Evolutionary conservation across 768 basidiomycete species (phyloP).

Genomic region (Gautieria morchelliformis): DNA sequence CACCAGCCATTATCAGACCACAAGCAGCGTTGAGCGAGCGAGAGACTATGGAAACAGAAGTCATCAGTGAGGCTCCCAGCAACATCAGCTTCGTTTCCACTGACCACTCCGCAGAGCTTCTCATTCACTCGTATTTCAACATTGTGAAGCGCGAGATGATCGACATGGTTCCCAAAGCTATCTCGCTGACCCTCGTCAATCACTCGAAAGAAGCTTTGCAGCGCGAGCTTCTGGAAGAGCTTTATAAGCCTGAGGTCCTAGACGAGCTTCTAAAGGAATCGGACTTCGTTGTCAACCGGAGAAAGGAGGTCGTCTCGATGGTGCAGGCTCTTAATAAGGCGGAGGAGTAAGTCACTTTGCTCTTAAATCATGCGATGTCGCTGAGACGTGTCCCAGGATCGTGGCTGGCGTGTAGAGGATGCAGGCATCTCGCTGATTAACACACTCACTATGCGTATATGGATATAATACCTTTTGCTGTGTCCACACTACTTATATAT

Average conservation of each 20-base stretch:
- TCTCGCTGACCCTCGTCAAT: conserved; percentile 83
- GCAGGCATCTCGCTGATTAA: background rate
- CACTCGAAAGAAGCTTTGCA: conserved; percentile 93
- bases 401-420: conserved; percentile 12
- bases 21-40: conserved; percentile 87
- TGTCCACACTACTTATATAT: background rate
- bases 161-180: conserved; percentile 98
- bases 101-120: conserved; percentile 28
- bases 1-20: conserved; percentile 81
- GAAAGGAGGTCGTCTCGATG: conserved; percentile 93
- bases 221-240: conserved; percentile 85
- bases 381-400: conserved; percentile 9
- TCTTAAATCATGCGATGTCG: background rate
- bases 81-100: background rate
- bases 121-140: conserved; percentile 96
- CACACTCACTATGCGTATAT: background rate
- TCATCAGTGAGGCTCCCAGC: conserved; percentile 72
- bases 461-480: conserved; percentile 5
- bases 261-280: conserved; percentile 94
- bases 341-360: conserved; percentile 65
- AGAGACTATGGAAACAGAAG: conserved; percentile 97
- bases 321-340: conserved; percentile 92
- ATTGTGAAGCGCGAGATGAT: conserved; percentile 99
- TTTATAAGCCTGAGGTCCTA: conserved; percentile 94
- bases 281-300: conserved; percentile 77